Conservation (phyloP, 2,329 filamentous ascomycete species). For the Thelonectria rubi region DNA sequence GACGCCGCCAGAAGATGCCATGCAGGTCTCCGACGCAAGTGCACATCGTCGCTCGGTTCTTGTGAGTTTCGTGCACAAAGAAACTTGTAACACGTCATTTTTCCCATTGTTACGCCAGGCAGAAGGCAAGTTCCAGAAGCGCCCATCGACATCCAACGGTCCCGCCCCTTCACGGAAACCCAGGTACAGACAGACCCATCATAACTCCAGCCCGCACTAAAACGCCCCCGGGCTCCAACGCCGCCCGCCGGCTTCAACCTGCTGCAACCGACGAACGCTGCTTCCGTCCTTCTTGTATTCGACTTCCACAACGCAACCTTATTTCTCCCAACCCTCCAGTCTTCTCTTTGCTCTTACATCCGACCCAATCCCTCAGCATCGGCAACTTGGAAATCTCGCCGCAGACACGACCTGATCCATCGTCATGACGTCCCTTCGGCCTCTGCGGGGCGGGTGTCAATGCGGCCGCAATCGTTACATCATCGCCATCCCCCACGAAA, state of each 20-base stretch:
- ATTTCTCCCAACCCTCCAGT: neutral
- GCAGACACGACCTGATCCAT: conserved; percentile 1
- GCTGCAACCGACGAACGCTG: neutral
- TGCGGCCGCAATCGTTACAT: conserved; percentile 88
- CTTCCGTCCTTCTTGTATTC: neutral
- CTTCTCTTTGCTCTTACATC: neutral
- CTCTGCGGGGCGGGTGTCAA: conserved; percentile 79
- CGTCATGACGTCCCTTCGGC: conserved; percentile 59
- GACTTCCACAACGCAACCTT: conserved; percentile 21
- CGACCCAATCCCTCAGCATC: neutral
- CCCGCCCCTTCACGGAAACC: too few relatives aligned
- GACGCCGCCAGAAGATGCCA: conserved; percentile 25
- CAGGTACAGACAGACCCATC: too few relatives aligned
- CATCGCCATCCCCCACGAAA: conserved; percentile 71
- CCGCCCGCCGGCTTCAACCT: neutral
- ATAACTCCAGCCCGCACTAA: too few relatives aligned
- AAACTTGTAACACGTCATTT: neutral
- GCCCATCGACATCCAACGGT: too few relatives aligned
- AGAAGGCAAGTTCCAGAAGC: too few relatives aligned
- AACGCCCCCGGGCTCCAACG: too few relatives aligned
- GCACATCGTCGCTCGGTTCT: neutral
- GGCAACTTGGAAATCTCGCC: neutral
- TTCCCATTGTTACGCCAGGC: too few relatives aligned
- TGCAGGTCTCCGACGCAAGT: conserved; percentile 14
- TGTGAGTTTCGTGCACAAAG: neutral